Evolutionary conservation across 768 basidiomycete species (phyloP).

Genomic region (Filobasidium floriforme): DNA sequence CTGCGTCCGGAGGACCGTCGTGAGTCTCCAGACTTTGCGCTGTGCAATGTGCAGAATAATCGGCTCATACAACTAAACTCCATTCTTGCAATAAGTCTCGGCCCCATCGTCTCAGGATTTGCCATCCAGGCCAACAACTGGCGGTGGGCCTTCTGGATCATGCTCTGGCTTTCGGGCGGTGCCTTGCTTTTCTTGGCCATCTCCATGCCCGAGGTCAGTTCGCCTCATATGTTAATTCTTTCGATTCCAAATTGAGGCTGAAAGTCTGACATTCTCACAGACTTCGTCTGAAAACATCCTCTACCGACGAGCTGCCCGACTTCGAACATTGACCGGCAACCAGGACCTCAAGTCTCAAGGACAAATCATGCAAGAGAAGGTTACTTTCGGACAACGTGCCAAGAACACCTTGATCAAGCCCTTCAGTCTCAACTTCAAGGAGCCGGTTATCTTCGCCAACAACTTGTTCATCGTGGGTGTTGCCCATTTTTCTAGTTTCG

Average conservation of each 20-base stretch:
- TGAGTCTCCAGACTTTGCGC: no score
- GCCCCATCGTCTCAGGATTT: conserved; percentile 42
- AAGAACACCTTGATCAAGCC: conserved; percentile 35
- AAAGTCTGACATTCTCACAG: conserved; percentile 9
- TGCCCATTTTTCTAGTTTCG: background rate
- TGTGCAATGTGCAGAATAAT: background rate
- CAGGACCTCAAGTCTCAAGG: conserved; percentile 32
- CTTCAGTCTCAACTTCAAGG: conserved; percentile 33
- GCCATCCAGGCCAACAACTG: conserved; percentile 43
- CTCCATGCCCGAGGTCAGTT: conserved; percentile 41
- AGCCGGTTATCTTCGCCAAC: conserved; percentile 40
- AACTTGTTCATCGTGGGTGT: conserved; percentile 37
- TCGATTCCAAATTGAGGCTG: background rate
- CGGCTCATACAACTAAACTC: conserved; percentile 24
- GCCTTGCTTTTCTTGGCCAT: conserved; percentile 39
- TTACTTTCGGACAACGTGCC: conserved; percentile 27
- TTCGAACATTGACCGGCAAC: conserved; percentile 46
- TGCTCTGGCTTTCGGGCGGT: conserved; percentile 42
- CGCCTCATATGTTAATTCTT: background rate
- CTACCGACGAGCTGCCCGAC: conserved; percentile 43
- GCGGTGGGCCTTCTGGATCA: conserved; percentile 45
- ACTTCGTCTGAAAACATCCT: conserved; percentile 44
- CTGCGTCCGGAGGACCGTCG: background rate
- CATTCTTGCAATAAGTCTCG: conserved; percentile 24
- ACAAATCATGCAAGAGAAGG: conserved; percentile 37